Evolutionary conservation across 805 yeast genomes (phyloP).

Genomic region (Kurtzmaniella fragi): DNA sequence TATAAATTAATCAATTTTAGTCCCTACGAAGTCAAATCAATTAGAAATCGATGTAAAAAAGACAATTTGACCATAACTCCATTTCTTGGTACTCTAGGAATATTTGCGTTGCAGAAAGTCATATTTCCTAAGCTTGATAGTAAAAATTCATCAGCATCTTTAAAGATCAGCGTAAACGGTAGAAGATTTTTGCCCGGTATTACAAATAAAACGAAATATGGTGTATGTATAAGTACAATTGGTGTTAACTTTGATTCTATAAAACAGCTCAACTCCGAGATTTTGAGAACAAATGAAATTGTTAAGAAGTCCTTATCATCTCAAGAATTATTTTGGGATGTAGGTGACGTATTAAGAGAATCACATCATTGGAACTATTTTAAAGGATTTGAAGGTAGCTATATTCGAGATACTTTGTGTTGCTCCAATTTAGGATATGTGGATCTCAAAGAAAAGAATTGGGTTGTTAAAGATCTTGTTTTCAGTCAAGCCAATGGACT

Average conservation of each 20-base stretch:
- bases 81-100: constrained; percentile 11
- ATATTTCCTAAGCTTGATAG: constrained; percentile 9
- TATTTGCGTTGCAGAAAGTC: constrained; percentile 11
- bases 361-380: constrained; percentile 9
- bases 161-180: constrained; percentile 8
- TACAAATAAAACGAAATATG: constrained; percentile 3
- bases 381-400: constrained; percentile 6
- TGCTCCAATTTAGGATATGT: constrained; percentile 16
- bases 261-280: too few relatives aligned
- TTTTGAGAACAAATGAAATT: too few relatives aligned
- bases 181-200: constrained; percentile 9
- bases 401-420: constrained; percentile 10
- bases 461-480: constrained; percentile 10
- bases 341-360: constrained; percentile 5
- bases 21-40: constrained; percentile 6
- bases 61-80: constrained; percentile 18
- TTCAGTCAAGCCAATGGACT: constrained; percentile 16
- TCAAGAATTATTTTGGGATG: background rate
- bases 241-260: constrained; percentile 1
- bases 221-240: constrained; percentile 4
- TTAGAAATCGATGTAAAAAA: constrained; percentile 10
- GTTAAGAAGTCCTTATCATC: background rate
- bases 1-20: constrained; percentile 9
- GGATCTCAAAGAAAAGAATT: constrained; percentile 4
- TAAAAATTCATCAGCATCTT: background rate